Conservation (phyloP, 257 asterid species). For the Paraleonurus japonicus region DNA sequence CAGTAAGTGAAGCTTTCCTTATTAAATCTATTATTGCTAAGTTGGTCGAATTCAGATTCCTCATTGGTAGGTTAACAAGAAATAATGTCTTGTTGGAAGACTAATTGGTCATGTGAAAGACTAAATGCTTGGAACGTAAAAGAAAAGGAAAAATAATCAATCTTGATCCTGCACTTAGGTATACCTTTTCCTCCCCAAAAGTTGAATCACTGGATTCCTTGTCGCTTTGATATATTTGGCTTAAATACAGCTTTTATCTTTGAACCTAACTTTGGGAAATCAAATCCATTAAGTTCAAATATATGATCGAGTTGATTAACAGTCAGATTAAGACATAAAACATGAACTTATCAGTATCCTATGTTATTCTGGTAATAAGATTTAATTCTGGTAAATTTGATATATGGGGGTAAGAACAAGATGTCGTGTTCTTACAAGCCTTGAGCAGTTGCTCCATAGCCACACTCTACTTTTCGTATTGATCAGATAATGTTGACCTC, state of each 20-base stretch:
- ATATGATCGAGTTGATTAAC: not conserved
- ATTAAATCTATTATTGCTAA: not conserved
- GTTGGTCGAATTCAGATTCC: not conserved
- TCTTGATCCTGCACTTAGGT: too few relatives aligned
- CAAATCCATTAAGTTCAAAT: slow-evolving; percentile 29
- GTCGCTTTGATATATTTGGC: slow-evolving; percentile 30
- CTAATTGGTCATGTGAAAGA: not conserved
- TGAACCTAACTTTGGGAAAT: slow-evolving; percentile 17
- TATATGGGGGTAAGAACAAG: slow-evolving; percentile 11
- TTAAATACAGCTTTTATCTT: slow-evolving; percentile 44
- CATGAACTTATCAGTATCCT: not conserved
- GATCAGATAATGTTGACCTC: not conserved
- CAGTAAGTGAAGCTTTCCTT: slow-evolving; percentile 29
- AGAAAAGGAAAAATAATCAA: too few relatives aligned
- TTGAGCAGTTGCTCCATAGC: not conserved
- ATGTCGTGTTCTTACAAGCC: slow-evolving; percentile 22
- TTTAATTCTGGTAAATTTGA: slow-evolving; percentile 5
- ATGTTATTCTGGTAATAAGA: slow-evolving; percentile 1
- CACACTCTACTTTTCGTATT: slow-evolving; percentile 24
- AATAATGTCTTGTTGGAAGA: not conserved
- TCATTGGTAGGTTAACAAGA: not conserved
- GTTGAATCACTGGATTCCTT: slow-evolving; percentile 38
- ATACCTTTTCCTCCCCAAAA: slow-evolving; percentile 3
- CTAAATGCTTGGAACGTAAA: too few relatives aligned
- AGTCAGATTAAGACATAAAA: not conserved